Base-by-base conservation (phyloP, 495 filamentous ascomycete genomes). In the Penicillium bialowiezense region DNA sequence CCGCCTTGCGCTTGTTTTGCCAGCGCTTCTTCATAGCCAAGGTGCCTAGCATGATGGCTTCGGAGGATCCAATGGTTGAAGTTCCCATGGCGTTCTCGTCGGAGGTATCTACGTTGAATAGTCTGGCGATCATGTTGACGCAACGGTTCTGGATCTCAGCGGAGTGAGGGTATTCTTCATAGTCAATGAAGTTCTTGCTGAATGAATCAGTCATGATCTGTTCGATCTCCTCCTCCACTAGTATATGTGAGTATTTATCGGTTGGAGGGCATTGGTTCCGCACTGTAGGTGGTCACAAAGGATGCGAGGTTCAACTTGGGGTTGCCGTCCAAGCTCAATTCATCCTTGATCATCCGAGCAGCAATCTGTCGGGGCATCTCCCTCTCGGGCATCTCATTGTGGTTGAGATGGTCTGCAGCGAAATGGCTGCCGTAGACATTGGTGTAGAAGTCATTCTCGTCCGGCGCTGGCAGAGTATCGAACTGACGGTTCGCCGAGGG, bases 21-120 rank as follows among this genome's bases (percentile, higher is more conserved):
- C 91, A 96, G 52, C 85, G 83, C 74, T 87, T 92, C 83, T 96
- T 96, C 90, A 96, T 95, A 42, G 90, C 90, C 15, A 96, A 77
- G 3, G 88, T 87, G 37, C 74, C 89, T 8, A 96, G 82, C 87
- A 95, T 93, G 67, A 95, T 92, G 51, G 90, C 91, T 65, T 95
- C 89, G 23, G 88, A 91, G 52, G 82, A 88, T 29, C 91, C 90
- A 52, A 95, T 85, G 42, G 88, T 91, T 7, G 84, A 89, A 0
- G 90, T 95, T 28, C 91, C 91, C 67, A 96, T 80, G 47, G 88
- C 79, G 50, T 82, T 78, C 6, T 73, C 71, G 9, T 60, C 59
- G 0, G 70, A 64, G 20, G 70, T 65, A 8, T 74, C 66, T 18
- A 82, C 80, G 64, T 95, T 80, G 79, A 90, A 93, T 35, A 95